phyloP scores from a whole-genome alignment of 768 basidiomycete species.

The Lactarius evosmus region DNA sequence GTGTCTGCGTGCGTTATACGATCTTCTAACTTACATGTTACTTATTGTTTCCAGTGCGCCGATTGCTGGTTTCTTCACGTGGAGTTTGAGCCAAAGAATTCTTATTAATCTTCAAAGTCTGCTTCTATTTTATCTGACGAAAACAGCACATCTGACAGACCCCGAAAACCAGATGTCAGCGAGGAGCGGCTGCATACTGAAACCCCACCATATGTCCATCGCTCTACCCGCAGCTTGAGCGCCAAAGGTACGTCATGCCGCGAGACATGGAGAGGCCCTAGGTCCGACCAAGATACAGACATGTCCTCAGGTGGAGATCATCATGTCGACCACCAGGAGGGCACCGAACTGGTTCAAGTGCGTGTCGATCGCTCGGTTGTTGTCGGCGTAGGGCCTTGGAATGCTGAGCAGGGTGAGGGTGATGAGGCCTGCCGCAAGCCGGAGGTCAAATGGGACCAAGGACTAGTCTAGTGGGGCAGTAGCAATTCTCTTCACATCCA shows the following conservation, averaged over 20 bases:
- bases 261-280: not conserved
- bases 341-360: constrained; percentile 23
- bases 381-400: not conserved
- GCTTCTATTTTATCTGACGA: not conserved
- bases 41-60: not conserved
- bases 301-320: not conserved
- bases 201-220: not conserved
- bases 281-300: not conserved
- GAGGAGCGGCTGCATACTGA: not conserved
- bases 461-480: not conserved
- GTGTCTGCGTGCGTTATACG: constrained; percentile 16
- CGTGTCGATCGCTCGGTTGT: constrained; percentile 15
- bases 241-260: not conserved
- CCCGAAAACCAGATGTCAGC: not conserved
- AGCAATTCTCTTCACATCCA: not conserved
- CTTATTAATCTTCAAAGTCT: constrained; percentile 37
- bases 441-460: constrained; percentile 1
- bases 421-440: not conserved
- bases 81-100: constrained; percentile 38
- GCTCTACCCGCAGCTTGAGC: not conserved
- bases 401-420: too few species aligned
- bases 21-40: not conserved
- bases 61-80: constrained; percentile 34
- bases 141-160: not conserved
- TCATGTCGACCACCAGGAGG: constrained; percentile 5